Evolutionary conservation across 129 eudicot species (phyloP).

Genomic region (Gnaphalium uliginosum): DNA sequence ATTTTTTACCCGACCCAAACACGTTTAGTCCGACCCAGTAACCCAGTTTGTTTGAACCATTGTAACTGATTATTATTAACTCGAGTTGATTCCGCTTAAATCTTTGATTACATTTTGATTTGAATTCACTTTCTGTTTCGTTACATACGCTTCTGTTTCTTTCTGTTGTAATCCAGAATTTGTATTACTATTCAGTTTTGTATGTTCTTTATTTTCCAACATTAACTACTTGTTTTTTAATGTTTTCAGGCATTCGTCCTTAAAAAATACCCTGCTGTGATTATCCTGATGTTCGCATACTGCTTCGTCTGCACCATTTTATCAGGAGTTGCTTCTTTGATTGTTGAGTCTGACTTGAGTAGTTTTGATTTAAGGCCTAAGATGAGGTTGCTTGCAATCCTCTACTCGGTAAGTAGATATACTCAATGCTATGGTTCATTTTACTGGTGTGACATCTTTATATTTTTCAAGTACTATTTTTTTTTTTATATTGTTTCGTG

Average conservation of each 20-base stretch:
- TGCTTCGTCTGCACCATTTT: conserved; percentile 66
- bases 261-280: conserved; percentile 58
- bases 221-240: background rate
- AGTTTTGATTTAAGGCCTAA: conserved; percentile 61
- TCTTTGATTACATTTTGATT: no score
- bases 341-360: conserved; percentile 50
- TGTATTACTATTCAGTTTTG: no score
- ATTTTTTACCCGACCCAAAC: no score
- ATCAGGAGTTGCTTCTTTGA: conserved; percentile 50
- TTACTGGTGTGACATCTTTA: background rate
- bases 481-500: background rate
- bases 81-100: no score
- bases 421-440: background rate
- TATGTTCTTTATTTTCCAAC: no score
- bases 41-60: no score
- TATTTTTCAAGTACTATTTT: background rate
- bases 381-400: conserved; percentile 47
- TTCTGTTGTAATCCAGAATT: background rate
- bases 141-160: background rate
- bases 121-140: no score
- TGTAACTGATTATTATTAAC: no score
- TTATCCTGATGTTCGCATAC: conserved; percentile 54
- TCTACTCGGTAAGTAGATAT: conserved; percentile 55
- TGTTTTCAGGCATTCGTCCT: conserved; percentile 64
- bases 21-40: no score